Conservation (phyloP, 768 basidiomycete species). For the Gelatoporia subvermispora region DNA sequence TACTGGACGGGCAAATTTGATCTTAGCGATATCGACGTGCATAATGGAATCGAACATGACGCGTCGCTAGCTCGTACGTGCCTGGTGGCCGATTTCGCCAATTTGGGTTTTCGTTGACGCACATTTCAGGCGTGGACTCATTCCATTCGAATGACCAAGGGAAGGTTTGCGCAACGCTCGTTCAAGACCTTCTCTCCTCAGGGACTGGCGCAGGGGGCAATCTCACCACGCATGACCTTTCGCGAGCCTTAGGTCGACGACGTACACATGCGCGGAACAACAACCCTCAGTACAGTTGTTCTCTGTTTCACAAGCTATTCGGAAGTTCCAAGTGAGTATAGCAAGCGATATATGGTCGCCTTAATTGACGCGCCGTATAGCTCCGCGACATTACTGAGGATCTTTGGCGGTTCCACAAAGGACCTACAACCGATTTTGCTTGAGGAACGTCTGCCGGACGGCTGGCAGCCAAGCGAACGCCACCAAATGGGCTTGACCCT, state of each 20-base stretch:
- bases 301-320: slow-evolving; percentile 51
- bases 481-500: slow-evolving; percentile 58
- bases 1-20: slow-evolving; percentile 59
- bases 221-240: slow-evolving; percentile 54
- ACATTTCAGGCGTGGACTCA: slow-evolving; percentile 46
- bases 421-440: slow-evolving; percentile 51
- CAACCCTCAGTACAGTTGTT: slow-evolving; percentile 56
- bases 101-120: background rate
- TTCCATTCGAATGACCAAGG: slow-evolving; percentile 47
- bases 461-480: slow-evolving; percentile 64
- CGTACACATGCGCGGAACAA: slow-evolving; percentile 47
- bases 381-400: slow-evolving; percentile 55
- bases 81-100: background rate
- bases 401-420: slow-evolving; percentile 59
- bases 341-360: too few relatives aligned
- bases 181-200: slow-evolving; percentile 51
- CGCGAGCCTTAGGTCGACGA: slow-evolving; percentile 53
- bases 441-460: slow-evolving; percentile 66
- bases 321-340: slow-evolving; percentile 59
- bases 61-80: slow-evolving; percentile 54
- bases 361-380: slow-evolving; percentile 27
- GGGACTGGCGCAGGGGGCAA: slow-evolving; percentile 49
- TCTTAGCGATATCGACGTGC: slow-evolving; percentile 61
- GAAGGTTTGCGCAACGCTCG: slow-evolving; percentile 38
- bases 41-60: slow-evolving; percentile 76